A percentile compares a stretch with the other conserved stretches of the same genome.
Conservation (phyloP, 768 basidiomycete genomes). For the Phlegmacium glaucopus region DNA sequence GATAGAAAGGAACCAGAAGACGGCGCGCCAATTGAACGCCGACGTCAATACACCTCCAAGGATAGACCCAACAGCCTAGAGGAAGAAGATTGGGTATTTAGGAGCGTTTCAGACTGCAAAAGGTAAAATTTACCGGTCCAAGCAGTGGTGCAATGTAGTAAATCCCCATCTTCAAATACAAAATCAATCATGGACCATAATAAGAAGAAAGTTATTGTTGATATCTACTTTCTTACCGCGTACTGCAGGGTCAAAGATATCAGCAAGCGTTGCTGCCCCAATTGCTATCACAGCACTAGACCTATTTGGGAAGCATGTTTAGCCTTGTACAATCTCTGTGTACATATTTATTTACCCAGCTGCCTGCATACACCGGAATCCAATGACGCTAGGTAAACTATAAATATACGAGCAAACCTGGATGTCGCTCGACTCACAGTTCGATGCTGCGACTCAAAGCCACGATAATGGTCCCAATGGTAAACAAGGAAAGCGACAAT, state of each 20-base stretch:
- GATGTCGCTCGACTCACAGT: conserved; percentile 29
- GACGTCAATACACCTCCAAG: conserved; percentile 68
- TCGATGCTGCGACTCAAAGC: conserved; percentile 45
- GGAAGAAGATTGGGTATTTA: not conserved
- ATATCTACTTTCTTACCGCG: conserved; percentile 57
- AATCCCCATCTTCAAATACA: conserved; percentile 55
- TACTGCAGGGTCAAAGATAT: conserved; percentile 72
- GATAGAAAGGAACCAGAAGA: conserved; percentile 79
- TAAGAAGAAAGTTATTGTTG: too few relatives aligned
- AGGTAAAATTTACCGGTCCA: conserved; percentile 45
- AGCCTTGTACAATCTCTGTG: too few relatives aligned
- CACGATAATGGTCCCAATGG: conserved; percentile 52
- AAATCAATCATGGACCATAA: not conserved
- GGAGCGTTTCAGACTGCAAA: not conserved
- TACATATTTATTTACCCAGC: conserved; percentile 39
- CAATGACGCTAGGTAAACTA: conserved; percentile 60
- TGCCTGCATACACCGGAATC: conserved; percentile 67
- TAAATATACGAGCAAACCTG: not conserved
- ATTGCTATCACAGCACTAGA: conserved; percentile 67
- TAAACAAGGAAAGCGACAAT: conserved; percentile 47
- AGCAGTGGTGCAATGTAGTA: conserved; percentile 80
- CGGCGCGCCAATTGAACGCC: conserved; percentile 71
- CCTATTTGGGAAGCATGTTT: conserved; percentile 26
- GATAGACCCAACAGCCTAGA: conserved; percentile 60
- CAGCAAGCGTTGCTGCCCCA: conserved; percentile 75